Conservation (phyloP, 202 grass and related monocot species). For the Hordeum pubiflorum region DNA sequence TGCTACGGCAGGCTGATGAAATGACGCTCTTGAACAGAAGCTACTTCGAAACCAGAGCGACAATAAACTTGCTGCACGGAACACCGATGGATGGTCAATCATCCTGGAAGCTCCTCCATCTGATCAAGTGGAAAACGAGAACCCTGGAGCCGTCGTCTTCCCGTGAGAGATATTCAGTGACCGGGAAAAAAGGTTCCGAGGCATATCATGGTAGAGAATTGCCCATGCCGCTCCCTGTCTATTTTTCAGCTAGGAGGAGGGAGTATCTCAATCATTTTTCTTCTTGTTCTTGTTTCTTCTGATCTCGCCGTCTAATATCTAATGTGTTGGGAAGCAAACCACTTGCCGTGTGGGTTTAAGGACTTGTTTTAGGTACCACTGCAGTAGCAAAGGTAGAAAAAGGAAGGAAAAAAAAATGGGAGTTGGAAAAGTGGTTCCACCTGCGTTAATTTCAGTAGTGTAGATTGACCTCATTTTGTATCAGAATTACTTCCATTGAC, state of each 20-base stretch:
- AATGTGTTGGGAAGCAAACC: not conserved
- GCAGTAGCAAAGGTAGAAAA: conserved; percentile 5
- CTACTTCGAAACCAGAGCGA: not conserved
- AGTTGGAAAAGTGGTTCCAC: not conserved
- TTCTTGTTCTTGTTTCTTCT: not conserved
- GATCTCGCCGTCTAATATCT: not conserved
- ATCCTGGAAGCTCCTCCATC: conserved; percentile 10
- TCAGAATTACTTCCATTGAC: conserved; percentile 21
- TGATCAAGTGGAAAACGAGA: conserved; percentile 4
- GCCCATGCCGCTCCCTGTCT: not conserved
- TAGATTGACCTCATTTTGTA: not conserved
- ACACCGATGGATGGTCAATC: not conserved
- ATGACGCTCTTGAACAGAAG: conserved; percentile 1
- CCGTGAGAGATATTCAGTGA: conserved; percentile 62
- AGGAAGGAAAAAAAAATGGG: not conserved
- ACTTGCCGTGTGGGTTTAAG: not conserved
- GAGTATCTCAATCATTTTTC: not conserved
- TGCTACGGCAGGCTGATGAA: conserved; percentile 23
- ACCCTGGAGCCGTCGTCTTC: conserved; percentile 12
- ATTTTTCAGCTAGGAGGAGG: conserved; percentile 21
- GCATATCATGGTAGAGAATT: conserved; percentile 17
- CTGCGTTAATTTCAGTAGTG: not conserved
- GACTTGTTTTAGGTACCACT: conserved; percentile 18
- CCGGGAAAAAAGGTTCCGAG: conserved; percentile 40
- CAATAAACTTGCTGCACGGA: not conserved